A percentile compares a stretch with the other conserved stretches of the same genome.
These are phyloP conservation scores for Pisolithus sp. DNA, from an alignment of 768 basidiomycete genomes.

Conservation along the genomic window DNA sequence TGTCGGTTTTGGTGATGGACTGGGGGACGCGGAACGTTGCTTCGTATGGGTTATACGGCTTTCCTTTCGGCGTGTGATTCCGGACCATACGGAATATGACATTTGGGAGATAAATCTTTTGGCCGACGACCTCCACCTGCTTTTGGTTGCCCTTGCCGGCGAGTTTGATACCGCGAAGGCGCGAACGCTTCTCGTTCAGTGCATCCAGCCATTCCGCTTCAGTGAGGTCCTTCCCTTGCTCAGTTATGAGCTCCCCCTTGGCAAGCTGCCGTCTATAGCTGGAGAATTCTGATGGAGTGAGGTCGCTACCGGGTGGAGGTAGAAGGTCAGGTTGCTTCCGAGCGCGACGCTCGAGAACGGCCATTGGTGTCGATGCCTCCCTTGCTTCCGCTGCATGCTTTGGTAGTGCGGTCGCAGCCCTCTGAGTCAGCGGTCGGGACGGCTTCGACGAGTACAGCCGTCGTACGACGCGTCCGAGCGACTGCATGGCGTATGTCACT, in stretches of 20 bases:
- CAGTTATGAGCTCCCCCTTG: constrained; percentile 40
- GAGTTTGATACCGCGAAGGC: constrained; percentile 59
- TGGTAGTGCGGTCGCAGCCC: constrained; percentile 56
- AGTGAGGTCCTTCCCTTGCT: constrained; percentile 33
- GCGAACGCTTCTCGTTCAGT: constrained; percentile 51
- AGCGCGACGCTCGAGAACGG: constrained; percentile 63
- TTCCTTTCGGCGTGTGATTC: constrained; percentile 68
- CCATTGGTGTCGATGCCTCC: constrained; percentile 65
- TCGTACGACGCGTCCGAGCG: constrained; percentile 25
- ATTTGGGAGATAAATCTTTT: constrained; percentile 87
- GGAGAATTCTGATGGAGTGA: constrained; percentile 60
- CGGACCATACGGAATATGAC: constrained; percentile 75
- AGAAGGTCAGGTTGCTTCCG: constrained; percentile 39
- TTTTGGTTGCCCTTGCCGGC: constrained; percentile 33
- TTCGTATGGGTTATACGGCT: constrained; percentile 90
- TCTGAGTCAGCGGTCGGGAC: constrained; percentile 28
- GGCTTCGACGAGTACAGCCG: constrained; percentile 36
- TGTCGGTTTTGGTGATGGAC: constrained; percentile 86
- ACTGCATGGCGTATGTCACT: constrained; percentile 25
- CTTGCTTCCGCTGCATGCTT: constrained; percentile 42
- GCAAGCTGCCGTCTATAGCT: constrained; percentile 55
- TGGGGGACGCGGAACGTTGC: constrained; percentile 92
- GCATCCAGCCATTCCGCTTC: constrained; percentile 54
- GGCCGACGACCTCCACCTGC: constrained; percentile 60
- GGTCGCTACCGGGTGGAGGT: constrained; percentile 38